These are phyloP conservation scores for Sporothrix schenckii DNA, from an alignment of 2,329 filamentous ascomycete species.

Conservation along the genomic window DNA sequence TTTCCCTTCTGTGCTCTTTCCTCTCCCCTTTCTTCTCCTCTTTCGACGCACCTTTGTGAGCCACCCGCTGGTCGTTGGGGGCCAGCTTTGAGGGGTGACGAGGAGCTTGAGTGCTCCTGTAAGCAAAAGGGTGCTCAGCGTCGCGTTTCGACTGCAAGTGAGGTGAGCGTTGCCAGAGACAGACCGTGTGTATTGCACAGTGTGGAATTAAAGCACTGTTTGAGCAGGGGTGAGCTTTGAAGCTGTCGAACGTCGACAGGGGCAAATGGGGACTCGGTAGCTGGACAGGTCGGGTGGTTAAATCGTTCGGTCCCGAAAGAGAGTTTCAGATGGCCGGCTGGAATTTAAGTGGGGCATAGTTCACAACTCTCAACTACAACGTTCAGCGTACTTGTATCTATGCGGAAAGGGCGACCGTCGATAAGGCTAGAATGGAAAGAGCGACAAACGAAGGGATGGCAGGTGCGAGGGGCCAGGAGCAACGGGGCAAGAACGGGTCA, in stretches of 20 bases:
- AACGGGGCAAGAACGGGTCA: not conserved
- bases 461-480: not conserved
- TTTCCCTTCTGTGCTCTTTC: not conserved
- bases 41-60: not conserved
- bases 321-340: constrained; percentile 20
- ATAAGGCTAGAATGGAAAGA: constrained; percentile 4
- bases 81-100: not conserved
- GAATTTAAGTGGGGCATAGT: constrained; percentile 1
- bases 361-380: not conserved
- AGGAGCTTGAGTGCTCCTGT: not conserved
- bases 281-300: constrained; percentile 27
- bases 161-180: not conserved
- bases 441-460: not conserved
- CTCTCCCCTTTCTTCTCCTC: not conserved
- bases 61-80: constrained; percentile 7
- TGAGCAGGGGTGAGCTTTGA: not conserved
- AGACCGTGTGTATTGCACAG: not conserved
- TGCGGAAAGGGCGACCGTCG: not conserved
- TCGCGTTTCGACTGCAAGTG: not conserved
- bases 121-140: not conserved
- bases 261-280: constrained; percentile 5
- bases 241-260: not conserved
- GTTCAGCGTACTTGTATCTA: not conserved
- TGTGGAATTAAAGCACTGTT: not conserved
- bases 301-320: constrained; percentile 33